These are phyloP conservation scores for Cutaneotrichosporon mucoides DNA, from an alignment of 1,284 basidiomycete genomes.

Conservation along the genomic window DNA sequence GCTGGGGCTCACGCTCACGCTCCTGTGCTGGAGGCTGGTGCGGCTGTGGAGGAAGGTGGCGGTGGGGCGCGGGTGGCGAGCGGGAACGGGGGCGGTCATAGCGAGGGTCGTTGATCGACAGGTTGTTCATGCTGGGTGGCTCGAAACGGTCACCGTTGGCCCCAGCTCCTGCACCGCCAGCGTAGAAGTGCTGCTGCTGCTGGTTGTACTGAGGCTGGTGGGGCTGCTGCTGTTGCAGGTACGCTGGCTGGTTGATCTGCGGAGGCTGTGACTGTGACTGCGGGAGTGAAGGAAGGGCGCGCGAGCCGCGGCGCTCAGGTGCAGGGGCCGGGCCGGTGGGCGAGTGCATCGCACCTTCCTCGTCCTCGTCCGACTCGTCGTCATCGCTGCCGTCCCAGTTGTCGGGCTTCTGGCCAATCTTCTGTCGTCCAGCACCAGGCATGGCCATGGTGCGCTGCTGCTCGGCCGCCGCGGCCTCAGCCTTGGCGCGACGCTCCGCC, in stretches of 20 bases:
- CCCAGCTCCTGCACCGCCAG: neutral
- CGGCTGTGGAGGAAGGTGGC: conserved; percentile 12
- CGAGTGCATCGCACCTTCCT: conserved; percentile 1
- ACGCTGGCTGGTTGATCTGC: neutral
- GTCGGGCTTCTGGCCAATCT: conserved; percentile 13
- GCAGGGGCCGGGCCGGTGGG: neutral
- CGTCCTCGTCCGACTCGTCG: conserved; percentile 61
- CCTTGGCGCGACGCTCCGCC: conserved; percentile 72
- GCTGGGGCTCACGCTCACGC: conserved; percentile 1
- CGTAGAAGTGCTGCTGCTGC: conserved; percentile 11
- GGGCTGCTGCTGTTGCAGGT: conserved; percentile 8
- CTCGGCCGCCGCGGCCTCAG: conserved; percentile 59
- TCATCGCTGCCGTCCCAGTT: conserved; percentile 62
- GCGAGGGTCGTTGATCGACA: conserved; percentile 14
- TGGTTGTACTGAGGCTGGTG: conserved; percentile 1
- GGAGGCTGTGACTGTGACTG: neutral
- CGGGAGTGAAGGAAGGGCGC: conserved; percentile 28
- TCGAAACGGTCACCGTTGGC: conserved; percentile 8
- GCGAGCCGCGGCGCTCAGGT: conserved; percentile 11
- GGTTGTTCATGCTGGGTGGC: conserved; percentile 4
- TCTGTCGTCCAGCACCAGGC: conserved; percentile 31
- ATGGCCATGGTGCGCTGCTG: conserved; percentile 59
- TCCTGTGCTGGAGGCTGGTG: conserved; percentile 11
- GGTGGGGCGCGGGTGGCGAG: conserved; percentile 17
- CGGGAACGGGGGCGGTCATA: conserved; percentile 12